These are phyloP conservation scores for Neonectria ditissima DNA, from an alignment of 2,329 filamentous ascomycete species.

Conservation along the genomic window DNA sequence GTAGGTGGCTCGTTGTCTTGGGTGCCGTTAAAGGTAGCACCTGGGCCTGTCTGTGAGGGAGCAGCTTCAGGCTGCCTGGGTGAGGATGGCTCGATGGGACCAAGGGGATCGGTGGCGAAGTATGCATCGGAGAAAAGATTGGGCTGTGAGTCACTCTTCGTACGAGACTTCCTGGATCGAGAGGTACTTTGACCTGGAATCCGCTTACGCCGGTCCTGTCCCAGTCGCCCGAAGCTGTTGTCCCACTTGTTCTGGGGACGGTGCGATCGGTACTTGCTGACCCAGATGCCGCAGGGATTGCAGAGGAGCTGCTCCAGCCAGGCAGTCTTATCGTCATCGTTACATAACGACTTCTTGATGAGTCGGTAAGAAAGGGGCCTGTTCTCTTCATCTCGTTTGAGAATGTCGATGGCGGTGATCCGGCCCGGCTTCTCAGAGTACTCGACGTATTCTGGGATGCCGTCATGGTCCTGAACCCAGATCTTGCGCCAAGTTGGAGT, in stretches of 20 bases:
- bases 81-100: conserved; percentile 57
- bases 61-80: conserved; percentile 43
- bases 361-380: conserved; percentile 76
- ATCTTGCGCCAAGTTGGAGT: conserved; percentile 97
- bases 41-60: conserved; percentile 32
- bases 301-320: conserved; percentile 85
- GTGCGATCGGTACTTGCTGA: conserved; percentile 87
- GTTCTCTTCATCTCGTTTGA: conserved; percentile 72
- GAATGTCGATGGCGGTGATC: conserved; percentile 78
- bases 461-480: conserved; percentile 81
- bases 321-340: conserved; percentile 70
- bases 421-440: conserved; percentile 78
- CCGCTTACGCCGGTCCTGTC: conserved; percentile 64
- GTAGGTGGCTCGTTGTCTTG: conserved; percentile 23
- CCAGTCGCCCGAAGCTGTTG: conserved; percentile 66
- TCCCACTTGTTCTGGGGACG: conserved; percentile 88
- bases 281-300: conserved; percentile 97
- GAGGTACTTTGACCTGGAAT: conserved; percentile 55
- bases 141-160: conserved; percentile 59
- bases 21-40: conserved; percentile 2
- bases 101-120: conserved; percentile 65
- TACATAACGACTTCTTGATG: conserved; percentile 78
- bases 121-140: conserved; percentile 67
- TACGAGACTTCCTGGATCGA: conserved; percentile 61
- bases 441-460: conserved; percentile 76